Evolutionary conservation across 495 filamentous ascomycete species (phyloP).

Genomic region (Penicillium arizonense): DNA sequence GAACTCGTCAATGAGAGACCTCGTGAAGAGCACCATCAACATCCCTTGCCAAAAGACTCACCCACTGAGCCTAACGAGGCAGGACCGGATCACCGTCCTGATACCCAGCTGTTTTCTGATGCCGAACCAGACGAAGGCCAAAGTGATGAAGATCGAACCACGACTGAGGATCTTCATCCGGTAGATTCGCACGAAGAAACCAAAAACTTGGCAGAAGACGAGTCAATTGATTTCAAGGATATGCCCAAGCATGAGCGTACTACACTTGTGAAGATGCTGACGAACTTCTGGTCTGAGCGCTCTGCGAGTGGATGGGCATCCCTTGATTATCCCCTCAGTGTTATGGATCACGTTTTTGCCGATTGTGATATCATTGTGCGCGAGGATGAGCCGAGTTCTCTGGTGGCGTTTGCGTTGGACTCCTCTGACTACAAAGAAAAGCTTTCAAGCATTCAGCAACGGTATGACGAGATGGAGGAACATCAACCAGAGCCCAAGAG

Average conservation of each 20-base stretch:
- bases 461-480: conserved; percentile 42
- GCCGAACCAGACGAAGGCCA: conserved; percentile 60
- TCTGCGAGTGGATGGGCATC: conserved; percentile 95
- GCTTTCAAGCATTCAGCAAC: conserved; percentile 66
- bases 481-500: conserved; percentile 13
- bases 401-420: conserved; percentile 89
- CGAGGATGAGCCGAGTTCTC: conserved; percentile 94
- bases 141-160: conserved; percentile 67
- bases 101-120: conserved; percentile 60
- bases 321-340: conserved; percentile 86
- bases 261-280: conserved; percentile 90
- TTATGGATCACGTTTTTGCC: conserved; percentile 90
- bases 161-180: conserved; percentile 63
- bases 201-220: conserved; percentile 56
- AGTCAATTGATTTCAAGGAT: conserved; percentile 62
- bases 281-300: conserved; percentile 97
- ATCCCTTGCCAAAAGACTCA: conserved; percentile 19
- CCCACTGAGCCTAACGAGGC: conserved; percentile 46
- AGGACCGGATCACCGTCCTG: conserved; percentile 46
- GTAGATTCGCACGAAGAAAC: conserved; percentile 62
- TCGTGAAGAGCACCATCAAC: conserved; percentile 18
- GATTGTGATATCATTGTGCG: conserved; percentile 98
- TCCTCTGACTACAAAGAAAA: conserved; percentile 83
- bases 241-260: conserved; percentile 88
- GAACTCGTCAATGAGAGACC: conserved; percentile 23